phyloP scores from a whole-genome alignment of 129 eudicot genomes.

The Cynara cardunculus region DNA sequence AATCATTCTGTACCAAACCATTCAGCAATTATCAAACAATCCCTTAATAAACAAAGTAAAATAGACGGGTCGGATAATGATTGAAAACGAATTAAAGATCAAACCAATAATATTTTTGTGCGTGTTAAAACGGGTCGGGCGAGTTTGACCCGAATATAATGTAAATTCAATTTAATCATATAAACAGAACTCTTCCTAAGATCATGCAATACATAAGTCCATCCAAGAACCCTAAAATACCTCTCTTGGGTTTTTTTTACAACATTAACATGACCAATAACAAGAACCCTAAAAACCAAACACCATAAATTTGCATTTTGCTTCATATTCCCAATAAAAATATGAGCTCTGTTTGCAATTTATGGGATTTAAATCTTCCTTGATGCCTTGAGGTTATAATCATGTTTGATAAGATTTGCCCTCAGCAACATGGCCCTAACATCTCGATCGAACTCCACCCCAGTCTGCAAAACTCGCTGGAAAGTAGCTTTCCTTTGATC shows the following conservation, averaged over 20 bases:
- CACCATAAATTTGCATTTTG: conserved; percentile 12
- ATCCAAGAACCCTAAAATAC: conserved; percentile 19
- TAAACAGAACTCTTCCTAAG: conserved; percentile 31
- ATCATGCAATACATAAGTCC: conserved; percentile 26
- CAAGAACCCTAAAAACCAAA: conserved; percentile 16
- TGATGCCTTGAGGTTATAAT: conserved; percentile 41
- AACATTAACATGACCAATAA: conserved; percentile 24
- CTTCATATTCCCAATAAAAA: not conserved
- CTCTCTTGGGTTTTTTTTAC: conserved; percentile 15
- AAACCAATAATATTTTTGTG: not conserved
- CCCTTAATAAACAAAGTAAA: not conserved
- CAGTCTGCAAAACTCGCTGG: conserved; percentile 88
- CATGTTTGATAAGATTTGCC: conserved; percentile 85
- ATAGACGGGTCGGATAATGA: not conserved
- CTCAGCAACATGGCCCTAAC: conserved; percentile 88
- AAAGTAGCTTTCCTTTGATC: conserved; percentile 98
- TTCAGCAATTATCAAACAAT: too few relatives aligned
- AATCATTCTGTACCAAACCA: too few relatives aligned
- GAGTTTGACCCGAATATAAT: not conserved
- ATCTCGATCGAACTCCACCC: conserved; percentile 79
- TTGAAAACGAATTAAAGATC: not conserved
- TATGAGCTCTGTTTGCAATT: not conserved
- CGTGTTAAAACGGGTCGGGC: not conserved
- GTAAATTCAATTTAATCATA: conserved; percentile 17
- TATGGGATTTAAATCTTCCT: conserved; percentile 43